Base-by-base conservation (phyloP, 345 rosid genomes). In the Populus davidiana region DNA sequence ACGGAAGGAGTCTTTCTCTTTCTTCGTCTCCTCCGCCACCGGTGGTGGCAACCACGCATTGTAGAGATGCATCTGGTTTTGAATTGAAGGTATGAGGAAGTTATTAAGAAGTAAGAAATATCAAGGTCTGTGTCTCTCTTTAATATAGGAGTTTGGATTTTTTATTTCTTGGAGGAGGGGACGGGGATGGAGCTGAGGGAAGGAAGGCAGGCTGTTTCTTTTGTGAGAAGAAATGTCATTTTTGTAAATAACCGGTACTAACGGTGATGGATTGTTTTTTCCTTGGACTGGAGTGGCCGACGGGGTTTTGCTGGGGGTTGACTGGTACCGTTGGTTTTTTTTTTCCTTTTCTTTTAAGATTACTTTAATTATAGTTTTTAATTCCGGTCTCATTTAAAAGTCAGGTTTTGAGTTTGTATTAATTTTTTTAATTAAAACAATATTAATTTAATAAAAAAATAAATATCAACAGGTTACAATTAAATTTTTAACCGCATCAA, bases 11-110 rank as follows among this genome's bases (percentile, higher is more conserved):
- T 93, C 90, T 44, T 83, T 83, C 88, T 96, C 99, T 79, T 84
- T 87, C 88, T 81, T 86, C 74, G 97, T 87, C 81, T 89, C 93
- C 82, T 89, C 94, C 74, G 90, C 98, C 75, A 96, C 94, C 44
- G 94, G 94, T 29, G 97, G 99, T 27, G 99, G 99, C 76, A 96
- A 80, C 99, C 96, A 93, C 36, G 88, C 97, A 86, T 96, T 93
- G 88, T 91, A 93, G 76, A 93, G 92, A 87, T 96, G 99, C 99
- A 93, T 96, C 79, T 70, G 61, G 16, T 11, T 65, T 61, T 52
- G n/a, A 6, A 9, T 52, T 52, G 59, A 52, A 20, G 23, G 59
- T 20, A 52, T 6, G 23, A 52, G 8, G 23, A 7, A 52, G 59
- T 6, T 18, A 18, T 52, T 21, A 52, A 2, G 59, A 52, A 52